Percentiles rank a stretch among this genome's conserved stretches.
These are phyloP conservation scores for Halocafeteria seosinensis DNA, from an alignment of 108 stramenopile genomes.

Conservation along the genomic window DNA sequence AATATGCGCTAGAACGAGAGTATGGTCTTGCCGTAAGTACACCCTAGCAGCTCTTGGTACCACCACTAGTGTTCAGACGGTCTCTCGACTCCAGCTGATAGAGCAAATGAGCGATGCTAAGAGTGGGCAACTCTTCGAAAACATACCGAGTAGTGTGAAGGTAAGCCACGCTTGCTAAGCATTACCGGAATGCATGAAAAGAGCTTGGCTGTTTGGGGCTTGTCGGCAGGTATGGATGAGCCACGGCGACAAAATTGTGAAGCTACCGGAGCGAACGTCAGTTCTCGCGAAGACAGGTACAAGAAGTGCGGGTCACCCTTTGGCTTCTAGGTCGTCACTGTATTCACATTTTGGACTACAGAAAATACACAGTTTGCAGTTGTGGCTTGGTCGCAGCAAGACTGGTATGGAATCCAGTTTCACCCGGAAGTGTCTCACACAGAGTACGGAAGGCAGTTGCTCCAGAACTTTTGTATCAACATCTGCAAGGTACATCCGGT, in stretches of 20 bases:
- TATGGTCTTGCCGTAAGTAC: constrained; percentile 84
- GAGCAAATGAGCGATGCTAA: constrained; percentile 41
- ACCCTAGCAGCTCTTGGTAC: too few species aligned
- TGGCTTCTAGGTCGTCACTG: too few species aligned
- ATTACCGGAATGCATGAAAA: constrained; percentile 59
- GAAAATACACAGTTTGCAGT: constrained; percentile 74
- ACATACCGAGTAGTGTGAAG: neutral
- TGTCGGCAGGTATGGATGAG: constrained; percentile 99
- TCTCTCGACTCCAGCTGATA: too few species aligned
- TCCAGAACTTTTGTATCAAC: constrained; percentile 68
- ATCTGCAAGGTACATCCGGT: constrained; percentile 61
- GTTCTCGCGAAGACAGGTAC: too few species aligned
- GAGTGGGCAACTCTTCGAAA: neutral
- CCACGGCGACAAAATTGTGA: constrained; percentile 85
- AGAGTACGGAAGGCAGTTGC: constrained; percentile 54
- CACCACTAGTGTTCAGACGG: too few species aligned
- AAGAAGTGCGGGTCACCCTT: too few species aligned
- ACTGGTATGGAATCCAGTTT: constrained; percentile 87
- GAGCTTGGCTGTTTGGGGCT: too few species aligned
- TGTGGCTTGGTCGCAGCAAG: constrained; percentile 55
- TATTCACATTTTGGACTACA: too few species aligned
- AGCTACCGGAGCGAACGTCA: too few species aligned
- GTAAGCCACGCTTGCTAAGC: constrained; percentile 21
- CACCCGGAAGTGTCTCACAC: constrained; percentile 97
- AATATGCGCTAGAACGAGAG: constrained; percentile 67